Evolutionary conservation across 352 stramenopile species (phyloP), one percentile per base, ranked within the genome.

Genomic region (Pythium sukuiense): DNA sequence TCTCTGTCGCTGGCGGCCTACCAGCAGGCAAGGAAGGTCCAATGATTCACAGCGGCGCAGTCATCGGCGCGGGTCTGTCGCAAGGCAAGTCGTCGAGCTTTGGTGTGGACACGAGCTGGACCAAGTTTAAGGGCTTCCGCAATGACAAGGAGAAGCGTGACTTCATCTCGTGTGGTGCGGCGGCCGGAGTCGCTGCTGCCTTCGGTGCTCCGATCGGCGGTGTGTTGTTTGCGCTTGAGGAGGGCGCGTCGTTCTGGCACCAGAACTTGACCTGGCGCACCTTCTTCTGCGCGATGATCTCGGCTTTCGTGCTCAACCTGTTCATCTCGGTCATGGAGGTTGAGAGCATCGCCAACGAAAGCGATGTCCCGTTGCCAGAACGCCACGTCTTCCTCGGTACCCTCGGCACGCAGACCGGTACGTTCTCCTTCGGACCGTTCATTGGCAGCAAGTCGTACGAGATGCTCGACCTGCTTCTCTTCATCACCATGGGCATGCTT

Each of bases 191-290:
- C 1, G 95, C 95, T 3, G 96, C 97, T 3, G 98, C 98, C 6
- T 99, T 99, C 63, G 95, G 94, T 24, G 96, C 97, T 11, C 98
- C 98, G 1, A 99, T 99, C 60, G 98, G 98, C 50, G 98, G 98
- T 53, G 96, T 99, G 48, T 65, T 99, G 14, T 99, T 99, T 63
- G 93, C 90, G 13, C 73, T 99, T 8, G 98, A 99, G 75, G 98
- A 99, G 81, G 96, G 96, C 45, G 94, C 97, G 6, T 99, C 92
- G 14, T 99, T 99, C 77, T 99, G 97, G 97, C 96, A 96, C 54
- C 97, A 98, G 54, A 98, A 97, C 65, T 83, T 99, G 13, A 99
- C 97, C 24, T 99, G 97, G 97, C 82, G 96, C 54, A 96, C 92
- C 11, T 98, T 99, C 67, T 99, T 99, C 70, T 98, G 96, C 73